These are phyloP conservation scores for Dioscorea zingiberensis DNA, from an alignment of 106 monocot genomes.

Conservation along the genomic window DNA sequence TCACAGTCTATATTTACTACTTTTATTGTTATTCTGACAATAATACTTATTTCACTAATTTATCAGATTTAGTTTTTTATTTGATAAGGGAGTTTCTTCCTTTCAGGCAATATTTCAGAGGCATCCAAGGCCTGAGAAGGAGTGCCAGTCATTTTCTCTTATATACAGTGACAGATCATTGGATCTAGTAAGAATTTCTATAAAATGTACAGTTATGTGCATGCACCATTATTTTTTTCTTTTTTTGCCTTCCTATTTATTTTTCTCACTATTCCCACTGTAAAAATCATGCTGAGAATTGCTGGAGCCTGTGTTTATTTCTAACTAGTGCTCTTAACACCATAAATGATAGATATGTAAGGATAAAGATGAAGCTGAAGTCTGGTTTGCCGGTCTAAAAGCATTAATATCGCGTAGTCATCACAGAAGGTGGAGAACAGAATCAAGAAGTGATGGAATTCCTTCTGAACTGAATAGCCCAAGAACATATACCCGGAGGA, in stretches of 20 bases:
- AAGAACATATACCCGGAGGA: slow-evolving; percentile 64
- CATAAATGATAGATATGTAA: slow-evolving; percentile 69
- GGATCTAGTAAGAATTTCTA: slow-evolving; percentile 71
- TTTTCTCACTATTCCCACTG: background rate
- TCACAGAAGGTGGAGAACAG: slow-evolving; percentile 73
- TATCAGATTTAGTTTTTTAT: too few relatives aligned
- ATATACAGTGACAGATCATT: slow-evolving; percentile 83
- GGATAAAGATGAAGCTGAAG: slow-evolving; percentile 99
- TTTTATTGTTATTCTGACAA: too few relatives aligned
- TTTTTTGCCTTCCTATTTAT: background rate
- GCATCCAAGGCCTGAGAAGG: slow-evolving; percentile 96
- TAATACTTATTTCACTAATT: too few relatives aligned
- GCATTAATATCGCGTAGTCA: slow-evolving; percentile 85
- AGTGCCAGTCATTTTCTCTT: slow-evolving; percentile 98
- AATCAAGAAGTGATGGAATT: slow-evolving; percentile 80
- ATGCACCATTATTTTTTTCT: background rate
- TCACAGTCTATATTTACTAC: too few relatives aligned
- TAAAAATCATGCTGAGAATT: too few relatives aligned
- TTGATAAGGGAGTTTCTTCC: background rate
- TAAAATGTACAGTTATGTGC: too few relatives aligned
- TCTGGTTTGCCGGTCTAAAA: slow-evolving; percentile 97
- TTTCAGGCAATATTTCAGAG: slow-evolving; percentile 93
- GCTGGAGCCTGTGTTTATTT: too few relatives aligned
- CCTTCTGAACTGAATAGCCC: slow-evolving; percentile 85
- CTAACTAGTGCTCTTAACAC: too few relatives aligned